phyloP scores from a whole-genome alignment of 176 grass and related monocot genomes.

The Carex kokanica region DNA sequence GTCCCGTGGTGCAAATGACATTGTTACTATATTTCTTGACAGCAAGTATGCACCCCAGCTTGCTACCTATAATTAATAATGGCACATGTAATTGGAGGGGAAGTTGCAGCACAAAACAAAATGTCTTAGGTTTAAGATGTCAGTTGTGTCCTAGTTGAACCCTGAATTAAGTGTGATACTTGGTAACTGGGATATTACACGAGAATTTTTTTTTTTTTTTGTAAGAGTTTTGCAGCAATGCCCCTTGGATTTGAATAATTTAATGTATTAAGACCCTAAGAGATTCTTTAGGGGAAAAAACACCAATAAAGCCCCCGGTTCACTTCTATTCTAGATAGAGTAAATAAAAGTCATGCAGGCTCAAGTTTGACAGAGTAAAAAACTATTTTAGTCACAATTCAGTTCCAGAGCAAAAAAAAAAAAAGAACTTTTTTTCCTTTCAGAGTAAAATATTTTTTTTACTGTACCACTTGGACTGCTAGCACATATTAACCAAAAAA shows the following conservation, averaged over 20 bases:
- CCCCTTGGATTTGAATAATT: neutral
- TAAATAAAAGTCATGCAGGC: neutral
- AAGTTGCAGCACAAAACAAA: neutral
- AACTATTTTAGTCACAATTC: neutral
- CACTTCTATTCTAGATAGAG: neutral
- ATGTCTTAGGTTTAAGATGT: conserved; percentile 16
- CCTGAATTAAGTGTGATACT: neutral
- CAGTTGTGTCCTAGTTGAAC: neutral
- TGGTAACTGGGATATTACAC: neutral
- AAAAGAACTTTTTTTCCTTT: too few species aligned
- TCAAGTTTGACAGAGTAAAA: neutral
- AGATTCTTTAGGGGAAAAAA: too few species aligned
- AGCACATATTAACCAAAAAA: neutral
- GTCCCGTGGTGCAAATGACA: conserved; percentile 89
- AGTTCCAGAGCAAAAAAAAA: too few species aligned
- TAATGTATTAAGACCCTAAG: neutral
- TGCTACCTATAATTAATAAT: conserved; percentile 53
- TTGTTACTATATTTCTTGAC: conserved; percentile 66
- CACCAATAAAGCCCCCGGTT: too few species aligned
- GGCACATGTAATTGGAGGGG: neutral
- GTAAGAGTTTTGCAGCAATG: neutral
- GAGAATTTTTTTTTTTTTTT: neutral
- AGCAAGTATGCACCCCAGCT: conserved; percentile 90
- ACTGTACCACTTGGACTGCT: neutral
- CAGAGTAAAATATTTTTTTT: too few species aligned